phyloP scores from a whole-genome alignment of 2,329 filamentous ascomycete genomes.

The Coniochaeta prunicola region DNA sequence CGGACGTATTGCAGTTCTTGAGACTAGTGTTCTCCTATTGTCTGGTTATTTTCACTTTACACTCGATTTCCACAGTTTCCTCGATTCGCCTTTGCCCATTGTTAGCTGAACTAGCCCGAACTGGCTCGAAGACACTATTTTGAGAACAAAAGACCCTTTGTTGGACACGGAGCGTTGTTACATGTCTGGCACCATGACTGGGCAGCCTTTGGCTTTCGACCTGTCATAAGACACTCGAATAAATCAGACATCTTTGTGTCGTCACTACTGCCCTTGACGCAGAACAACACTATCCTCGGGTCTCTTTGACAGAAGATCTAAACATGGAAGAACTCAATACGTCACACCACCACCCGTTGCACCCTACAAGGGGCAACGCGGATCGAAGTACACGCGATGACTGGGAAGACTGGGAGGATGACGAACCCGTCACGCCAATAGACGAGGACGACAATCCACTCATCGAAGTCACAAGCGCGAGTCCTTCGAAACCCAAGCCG shows the following conservation, averaged over 20 bases:
- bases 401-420: conserved; percentile 49
- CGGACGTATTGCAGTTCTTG: neutral
- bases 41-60: neutral
- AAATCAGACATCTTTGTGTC: neutral
- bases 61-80: neutral
- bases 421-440: conserved; percentile 32
- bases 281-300: neutral
- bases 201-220: neutral
- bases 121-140: neutral
- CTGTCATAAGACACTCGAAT: neutral
- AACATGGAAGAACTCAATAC: conserved; percentile 18
- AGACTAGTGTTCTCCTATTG: neutral
- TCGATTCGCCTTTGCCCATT: neutral
- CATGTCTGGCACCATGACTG: neutral
- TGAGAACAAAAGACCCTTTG: neutral
- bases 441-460: conserved; percentile 24
- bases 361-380: conserved; percentile 7
- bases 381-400: conserved; percentile 26
- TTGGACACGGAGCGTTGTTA: neutral
- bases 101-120: neutral
- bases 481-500: conserved; percentile 3
- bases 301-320: neutral
- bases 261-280: neutral
- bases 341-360: conserved; percentile 10
- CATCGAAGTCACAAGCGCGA: conserved; percentile 6